phyloP scores from a whole-genome alignment of 345 rosid species.

The Moricandia moricandioides region DNA sequence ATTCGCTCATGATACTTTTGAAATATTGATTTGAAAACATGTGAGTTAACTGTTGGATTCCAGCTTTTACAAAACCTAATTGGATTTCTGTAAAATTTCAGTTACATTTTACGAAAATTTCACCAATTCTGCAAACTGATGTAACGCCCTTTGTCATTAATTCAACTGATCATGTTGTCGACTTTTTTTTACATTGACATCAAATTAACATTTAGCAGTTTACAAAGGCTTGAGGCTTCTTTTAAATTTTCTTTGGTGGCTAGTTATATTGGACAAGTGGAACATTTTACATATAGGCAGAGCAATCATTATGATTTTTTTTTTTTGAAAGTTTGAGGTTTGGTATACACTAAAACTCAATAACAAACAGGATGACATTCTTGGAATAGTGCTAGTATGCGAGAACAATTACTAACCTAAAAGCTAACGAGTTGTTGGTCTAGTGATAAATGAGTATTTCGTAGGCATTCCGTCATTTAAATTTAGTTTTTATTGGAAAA shows the following conservation, averaged over 20 bases:
- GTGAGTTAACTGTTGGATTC: not conserved
- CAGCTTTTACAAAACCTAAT: not conserved
- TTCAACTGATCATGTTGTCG: not conserved
- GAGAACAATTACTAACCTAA: not conserved
- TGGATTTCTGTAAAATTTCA: not conserved
- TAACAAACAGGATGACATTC: conserved; percentile 17
- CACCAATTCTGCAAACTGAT: not conserved
- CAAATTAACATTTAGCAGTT: not conserved
- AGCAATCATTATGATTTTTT: not conserved
- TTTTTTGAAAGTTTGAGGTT: conserved; percentile 6
- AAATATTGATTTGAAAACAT: not conserved
- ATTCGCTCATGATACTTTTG: not conserved
- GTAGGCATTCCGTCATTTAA: no score
- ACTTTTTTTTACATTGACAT: not conserved
- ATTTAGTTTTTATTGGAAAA: no score
- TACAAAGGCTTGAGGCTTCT: not conserved
- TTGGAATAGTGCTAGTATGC: not conserved
- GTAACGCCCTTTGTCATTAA: not conserved
- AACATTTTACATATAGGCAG: not conserved
- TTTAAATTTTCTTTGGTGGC: not conserved
- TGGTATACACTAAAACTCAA: conserved; percentile 18
- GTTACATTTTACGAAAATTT: not conserved
- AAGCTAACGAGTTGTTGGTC: no score
- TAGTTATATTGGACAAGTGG: not conserved
- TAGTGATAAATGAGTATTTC: no score